Conservation (phyloP, 2,329 filamentous ascomycete genomes). For the Proliferodiscus dingleyae region DNA sequence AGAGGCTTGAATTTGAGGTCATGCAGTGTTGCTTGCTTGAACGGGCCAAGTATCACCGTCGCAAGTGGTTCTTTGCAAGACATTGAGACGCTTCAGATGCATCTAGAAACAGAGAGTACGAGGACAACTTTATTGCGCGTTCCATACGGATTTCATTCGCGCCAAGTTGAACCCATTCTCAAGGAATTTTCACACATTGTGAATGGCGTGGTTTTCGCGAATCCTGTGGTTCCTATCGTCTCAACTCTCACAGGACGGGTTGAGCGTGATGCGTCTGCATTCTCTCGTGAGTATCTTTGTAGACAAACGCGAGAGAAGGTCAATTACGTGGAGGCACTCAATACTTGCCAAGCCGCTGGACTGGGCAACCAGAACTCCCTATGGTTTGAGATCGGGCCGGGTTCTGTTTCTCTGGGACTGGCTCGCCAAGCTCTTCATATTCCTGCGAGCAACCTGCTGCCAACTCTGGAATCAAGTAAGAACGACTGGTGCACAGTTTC, state of each 20-base stretch:
- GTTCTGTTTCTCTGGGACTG: conserved; percentile 63
- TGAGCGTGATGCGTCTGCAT: conserved; percentile 48
- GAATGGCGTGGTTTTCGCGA: conserved; percentile 47
- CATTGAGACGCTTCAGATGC: conserved; percentile 35
- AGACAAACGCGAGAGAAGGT: conserved; percentile 62
- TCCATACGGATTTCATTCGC: conserved; percentile 61
- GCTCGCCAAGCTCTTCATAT: conserved; percentile 33
- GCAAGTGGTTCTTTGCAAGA: conserved; percentile 40
- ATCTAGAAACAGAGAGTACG: conserved; percentile 41
- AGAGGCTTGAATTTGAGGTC: background rate
- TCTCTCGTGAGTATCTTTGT: conserved; percentile 57
- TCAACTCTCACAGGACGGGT: conserved; percentile 61
- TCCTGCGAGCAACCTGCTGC: background rate
- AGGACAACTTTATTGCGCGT: conserved; percentile 55
- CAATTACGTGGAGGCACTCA: conserved; percentile 52
- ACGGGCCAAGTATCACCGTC: conserved; percentile 68
- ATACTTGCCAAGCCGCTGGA: conserved; percentile 50
- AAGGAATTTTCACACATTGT: conserved; percentile 52
- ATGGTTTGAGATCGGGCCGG: conserved; percentile 68
- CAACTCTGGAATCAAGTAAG: background rate
- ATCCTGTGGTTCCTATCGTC: conserved; percentile 54
- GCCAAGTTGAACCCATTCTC: conserved; percentile 58
- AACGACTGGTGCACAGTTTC: too few species aligned
- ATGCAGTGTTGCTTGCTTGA: conserved; percentile 59
- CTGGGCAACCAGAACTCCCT: conserved; percentile 58